Evolutionary conservation across 148 eudicot species (phyloP).

Genomic region (Vaccinium darrowii): DNA sequence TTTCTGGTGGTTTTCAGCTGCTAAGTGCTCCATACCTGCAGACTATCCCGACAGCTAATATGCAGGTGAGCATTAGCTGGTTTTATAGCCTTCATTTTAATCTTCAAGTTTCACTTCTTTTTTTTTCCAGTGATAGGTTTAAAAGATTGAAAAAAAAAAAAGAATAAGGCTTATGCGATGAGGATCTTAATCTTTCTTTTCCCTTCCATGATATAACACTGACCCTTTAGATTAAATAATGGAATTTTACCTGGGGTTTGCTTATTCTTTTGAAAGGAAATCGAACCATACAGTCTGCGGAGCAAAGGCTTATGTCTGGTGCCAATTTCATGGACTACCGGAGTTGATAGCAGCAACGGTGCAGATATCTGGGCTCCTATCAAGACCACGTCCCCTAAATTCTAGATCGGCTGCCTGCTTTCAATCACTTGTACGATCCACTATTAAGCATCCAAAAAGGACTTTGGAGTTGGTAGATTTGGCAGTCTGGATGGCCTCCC

Average conservation of each 20-base stretch:
- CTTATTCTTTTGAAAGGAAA: conserved; percentile 34
- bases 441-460: background rate
- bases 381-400: conserved; percentile 38
- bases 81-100: background rate
- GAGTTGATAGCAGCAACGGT: conserved; percentile 78
- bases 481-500: background rate
- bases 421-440: background rate
- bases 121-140: background rate
- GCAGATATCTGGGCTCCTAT: conserved; percentile 93
- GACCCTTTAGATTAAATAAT: background rate
- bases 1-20: conserved; percentile 47
- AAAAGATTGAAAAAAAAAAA: background rate
- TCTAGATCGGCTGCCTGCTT: conserved; percentile 9
- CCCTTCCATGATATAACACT: background rate
- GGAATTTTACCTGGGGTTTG: conserved; percentile 7
- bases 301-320: conserved; percentile 83
- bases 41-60: conserved; percentile 31
- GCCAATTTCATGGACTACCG: conserved; percentile 66
- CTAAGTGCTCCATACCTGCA: conserved; percentile 85
- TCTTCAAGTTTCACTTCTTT: background rate
- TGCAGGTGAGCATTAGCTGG: conserved; percentile 46
- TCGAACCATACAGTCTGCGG: conserved; percentile 49
- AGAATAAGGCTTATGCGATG: background rate
- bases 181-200: background rate
- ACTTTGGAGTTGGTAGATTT: background rate